Conservation (phyloP, 2,329 filamentous ascomycete genomes). For the Cladosporium cucumerinum region DNA sequence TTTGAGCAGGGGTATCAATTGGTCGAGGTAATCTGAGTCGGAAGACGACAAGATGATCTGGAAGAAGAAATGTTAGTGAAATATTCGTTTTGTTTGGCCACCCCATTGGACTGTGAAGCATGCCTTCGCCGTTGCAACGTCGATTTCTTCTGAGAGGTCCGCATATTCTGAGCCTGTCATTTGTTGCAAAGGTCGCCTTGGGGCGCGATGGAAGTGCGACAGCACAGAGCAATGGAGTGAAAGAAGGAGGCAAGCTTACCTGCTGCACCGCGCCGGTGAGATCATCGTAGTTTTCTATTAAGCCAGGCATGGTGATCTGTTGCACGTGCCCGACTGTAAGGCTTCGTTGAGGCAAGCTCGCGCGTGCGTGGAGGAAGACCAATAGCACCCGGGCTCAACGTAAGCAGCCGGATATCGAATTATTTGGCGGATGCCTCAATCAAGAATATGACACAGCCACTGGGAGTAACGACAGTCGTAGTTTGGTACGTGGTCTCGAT, state of each 20-base stretch:
- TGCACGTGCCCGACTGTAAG: not conserved
- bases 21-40: constrained; percentile 91
- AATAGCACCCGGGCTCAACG: not conserved
- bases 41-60: constrained; percentile 91
- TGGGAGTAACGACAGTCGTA: not conserved
- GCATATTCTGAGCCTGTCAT: not conserved
- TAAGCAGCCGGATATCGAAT: not conserved
- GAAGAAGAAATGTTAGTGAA: constrained; percentile 19
- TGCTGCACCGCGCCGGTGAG: constrained; percentile 49
- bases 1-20: constrained; percentile 89
- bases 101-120: not conserved
- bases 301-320: constrained; percentile 32
- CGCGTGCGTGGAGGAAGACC: not conserved
- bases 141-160: not conserved
- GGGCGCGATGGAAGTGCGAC: not conserved
- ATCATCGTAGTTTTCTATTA: constrained; percentile 47
- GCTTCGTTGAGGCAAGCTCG: not conserved
- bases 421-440: not conserved
- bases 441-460: not conserved
- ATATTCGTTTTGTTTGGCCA: not conserved
- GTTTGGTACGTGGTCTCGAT: not conserved
- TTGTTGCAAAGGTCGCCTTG: not conserved
- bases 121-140: not conserved
- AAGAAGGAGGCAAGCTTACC: constrained; percentile 34
- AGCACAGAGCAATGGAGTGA: not conserved